Percentiles rank a stretch among this genome's conserved stretches.
phyloP scores from a whole-genome alignment of 345 rosid species.

The Conringia planisiliqua region DNA sequence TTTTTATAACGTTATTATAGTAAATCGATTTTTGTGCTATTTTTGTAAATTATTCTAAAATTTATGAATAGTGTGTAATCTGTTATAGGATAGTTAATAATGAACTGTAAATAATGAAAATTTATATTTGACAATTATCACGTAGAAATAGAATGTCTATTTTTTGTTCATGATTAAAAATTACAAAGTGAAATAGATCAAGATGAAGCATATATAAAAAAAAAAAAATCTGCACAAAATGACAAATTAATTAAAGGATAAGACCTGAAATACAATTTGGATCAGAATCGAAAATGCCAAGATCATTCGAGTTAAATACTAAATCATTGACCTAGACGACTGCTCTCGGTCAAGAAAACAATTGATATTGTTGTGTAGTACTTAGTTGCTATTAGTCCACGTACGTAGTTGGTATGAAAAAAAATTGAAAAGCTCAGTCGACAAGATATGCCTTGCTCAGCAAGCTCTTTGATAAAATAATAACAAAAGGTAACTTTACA shows the following conservation, averaged over 20 bases:
- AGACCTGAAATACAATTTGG: background rate
- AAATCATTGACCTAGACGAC: background rate
- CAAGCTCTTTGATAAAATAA: background rate
- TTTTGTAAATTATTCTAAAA: too few relatives aligned
- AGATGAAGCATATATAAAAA: background rate
- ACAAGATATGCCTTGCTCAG: background rate
- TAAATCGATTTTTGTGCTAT: too few relatives aligned
- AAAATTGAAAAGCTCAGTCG: background rate
- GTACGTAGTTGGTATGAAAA: background rate
- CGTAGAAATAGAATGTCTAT: too few relatives aligned
- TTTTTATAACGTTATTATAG: too few relatives aligned
- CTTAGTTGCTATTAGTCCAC: background rate
- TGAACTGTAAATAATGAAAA: background rate
- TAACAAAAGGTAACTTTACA: background rate
- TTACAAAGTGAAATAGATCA: too few relatives aligned
- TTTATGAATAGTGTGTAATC: background rate
- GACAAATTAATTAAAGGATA: background rate
- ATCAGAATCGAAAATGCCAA: background rate
- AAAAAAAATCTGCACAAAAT: background rate
- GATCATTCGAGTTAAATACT: conserved; percentile 1
- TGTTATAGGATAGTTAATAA: background rate
- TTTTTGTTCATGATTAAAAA: too few relatives aligned
- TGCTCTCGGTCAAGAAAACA: conserved; percentile 1
- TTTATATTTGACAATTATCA: background rate
- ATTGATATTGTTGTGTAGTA: background rate